Evolutionary conservation across 1,284 basidiomycete species (phyloP), one percentile per base, ranked within the genome.

Genomic region (Sparassis latifolia): DNA sequence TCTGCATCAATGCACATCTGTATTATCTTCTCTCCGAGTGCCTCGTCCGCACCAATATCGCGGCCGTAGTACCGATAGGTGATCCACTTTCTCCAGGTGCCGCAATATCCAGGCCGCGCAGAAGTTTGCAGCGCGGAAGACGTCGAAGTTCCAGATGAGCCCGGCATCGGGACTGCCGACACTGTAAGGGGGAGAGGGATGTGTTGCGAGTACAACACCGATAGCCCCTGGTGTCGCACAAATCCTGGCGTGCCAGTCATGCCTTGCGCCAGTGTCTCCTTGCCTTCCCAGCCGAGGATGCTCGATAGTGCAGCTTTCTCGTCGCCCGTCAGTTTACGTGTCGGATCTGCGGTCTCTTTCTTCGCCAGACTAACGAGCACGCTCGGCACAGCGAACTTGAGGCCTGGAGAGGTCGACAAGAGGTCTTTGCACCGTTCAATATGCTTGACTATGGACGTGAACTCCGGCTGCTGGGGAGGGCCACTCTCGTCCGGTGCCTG

Each of bases 241-340:
- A 87, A 86, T 5, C 81, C 80, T 3, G 59, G 47, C 10, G 71
- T 67, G 3, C 80, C 80, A 5, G 63, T 57, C 76, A 84, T 77
- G 2, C 73, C 75, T n/a, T 60, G 67, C 2, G 72, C 76, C 9
- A 64, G 60, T 1, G 66, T 58, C 31, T 72, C 73, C 55, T 70
- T 73, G 27, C 71, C 72, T 40, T 77, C 75, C 82, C 82, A 85
- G 1, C 83, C 82, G 2, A 82, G 66, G 4, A 84, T 55, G 55
- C 74, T 79, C 7, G 58, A 58, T 12, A 85, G 60, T 12, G 74
- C 80, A 0, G 70, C 69, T 42, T 69, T 71, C 62, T 86, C 83
- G 54, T 83, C 80, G 3, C 77, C 82, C 30, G 70, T 73, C 9
- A 82, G 60, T 30, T 66, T 62, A 3, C 72, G 62, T 33, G 60